Evolutionary conservation across 345 rosid species (phyloP).

Genomic region (Populus alba): DNA sequence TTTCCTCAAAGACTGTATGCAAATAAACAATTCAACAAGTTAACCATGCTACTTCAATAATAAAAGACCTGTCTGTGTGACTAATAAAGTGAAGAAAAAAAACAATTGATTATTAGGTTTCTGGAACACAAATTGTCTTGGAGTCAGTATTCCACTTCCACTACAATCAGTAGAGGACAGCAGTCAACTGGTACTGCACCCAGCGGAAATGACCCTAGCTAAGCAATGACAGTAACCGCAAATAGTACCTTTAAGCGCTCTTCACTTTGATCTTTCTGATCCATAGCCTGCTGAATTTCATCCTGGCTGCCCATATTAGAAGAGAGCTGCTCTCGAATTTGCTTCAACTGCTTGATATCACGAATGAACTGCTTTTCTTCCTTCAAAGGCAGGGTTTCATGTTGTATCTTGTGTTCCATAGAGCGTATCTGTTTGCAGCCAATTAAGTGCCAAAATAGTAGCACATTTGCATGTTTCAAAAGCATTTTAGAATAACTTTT

Average conservation of each 20-base stretch:
- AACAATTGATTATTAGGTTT: background rate
- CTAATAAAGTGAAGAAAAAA: background rate
- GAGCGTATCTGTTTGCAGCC: conserved; percentile 49
- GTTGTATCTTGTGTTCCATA: conserved; percentile 68
- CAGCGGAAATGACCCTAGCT: too few relatives aligned
- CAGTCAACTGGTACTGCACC: too few relatives aligned
- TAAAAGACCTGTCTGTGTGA: background rate
- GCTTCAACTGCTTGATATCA: conserved; percentile 66
- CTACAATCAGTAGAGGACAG: too few relatives aligned
- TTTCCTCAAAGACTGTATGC: conserved; percentile 55
- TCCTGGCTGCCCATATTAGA: conserved; percentile 54
- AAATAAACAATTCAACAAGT: conserved; percentile 7
- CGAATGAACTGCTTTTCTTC: conserved; percentile 73
- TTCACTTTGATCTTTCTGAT: conserved; percentile 61
- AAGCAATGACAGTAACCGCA: background rate
- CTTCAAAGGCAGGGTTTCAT: conserved; percentile 62
- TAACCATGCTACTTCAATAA: background rate
- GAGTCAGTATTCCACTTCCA: too few relatives aligned
- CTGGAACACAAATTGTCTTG: too few relatives aligned
- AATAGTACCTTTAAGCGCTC: conserved; percentile 69
- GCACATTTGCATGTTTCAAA: conserved; percentile 11
- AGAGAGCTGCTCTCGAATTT: conserved; percentile 50
- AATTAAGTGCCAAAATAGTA: conserved; percentile 9
- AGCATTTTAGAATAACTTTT: background rate
- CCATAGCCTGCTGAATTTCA: conserved; percentile 57